Evolutionary conservation across 1,284 basidiomycete species (phyloP).

Genomic region (Ustilago shanxiensis): DNA sequence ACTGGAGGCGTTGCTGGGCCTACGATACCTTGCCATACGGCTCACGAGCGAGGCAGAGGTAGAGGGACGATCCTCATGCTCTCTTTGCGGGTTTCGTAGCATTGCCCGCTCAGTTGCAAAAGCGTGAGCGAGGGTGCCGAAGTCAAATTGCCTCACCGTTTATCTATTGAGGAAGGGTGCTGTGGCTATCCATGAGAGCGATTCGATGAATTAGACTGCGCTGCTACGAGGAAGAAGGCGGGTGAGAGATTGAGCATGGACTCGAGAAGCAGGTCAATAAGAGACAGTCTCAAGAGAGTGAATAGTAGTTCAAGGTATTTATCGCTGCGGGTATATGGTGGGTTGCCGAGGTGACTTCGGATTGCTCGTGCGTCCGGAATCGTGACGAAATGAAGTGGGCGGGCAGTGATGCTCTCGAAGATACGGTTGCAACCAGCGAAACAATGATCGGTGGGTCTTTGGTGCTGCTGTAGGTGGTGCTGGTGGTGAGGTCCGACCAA

Average conservation of each 20-base stretch:
- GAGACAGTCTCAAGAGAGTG: too few species aligned
- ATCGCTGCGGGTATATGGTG: not conserved
- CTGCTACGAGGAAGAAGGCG: too few species aligned
- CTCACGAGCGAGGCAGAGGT: slow-evolving; percentile 18
- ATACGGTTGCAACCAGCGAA: not conserved
- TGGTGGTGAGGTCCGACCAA: too few species aligned
- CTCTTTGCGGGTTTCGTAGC: slow-evolving; percentile 17
- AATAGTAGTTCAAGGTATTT: not conserved
- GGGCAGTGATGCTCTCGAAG: not conserved
- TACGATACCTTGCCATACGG: slow-evolving; percentile 29
- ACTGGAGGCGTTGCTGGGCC: slow-evolving; percentile 6
- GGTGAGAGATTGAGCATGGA: too few species aligned
- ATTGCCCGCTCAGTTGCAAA: slow-evolving; percentile 13
- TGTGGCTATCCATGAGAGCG: not conserved
- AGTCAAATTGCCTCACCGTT: not conserved
- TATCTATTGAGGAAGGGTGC: not conserved
- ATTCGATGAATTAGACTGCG: not conserved
- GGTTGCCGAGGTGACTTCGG: not conserved
- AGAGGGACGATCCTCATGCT: slow-evolving; percentile 17
- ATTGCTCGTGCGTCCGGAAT: not conserved
- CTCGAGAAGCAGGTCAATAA: too few species aligned
- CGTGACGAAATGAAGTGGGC: not conserved
- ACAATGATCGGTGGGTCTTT: not conserved
- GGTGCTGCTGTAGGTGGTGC: too few species aligned
- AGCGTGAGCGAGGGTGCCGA: not conserved